Evolutionary conservation across 768 basidiomycete genomes (phyloP).

Genomic region (Naganishia onofrii): DNA sequence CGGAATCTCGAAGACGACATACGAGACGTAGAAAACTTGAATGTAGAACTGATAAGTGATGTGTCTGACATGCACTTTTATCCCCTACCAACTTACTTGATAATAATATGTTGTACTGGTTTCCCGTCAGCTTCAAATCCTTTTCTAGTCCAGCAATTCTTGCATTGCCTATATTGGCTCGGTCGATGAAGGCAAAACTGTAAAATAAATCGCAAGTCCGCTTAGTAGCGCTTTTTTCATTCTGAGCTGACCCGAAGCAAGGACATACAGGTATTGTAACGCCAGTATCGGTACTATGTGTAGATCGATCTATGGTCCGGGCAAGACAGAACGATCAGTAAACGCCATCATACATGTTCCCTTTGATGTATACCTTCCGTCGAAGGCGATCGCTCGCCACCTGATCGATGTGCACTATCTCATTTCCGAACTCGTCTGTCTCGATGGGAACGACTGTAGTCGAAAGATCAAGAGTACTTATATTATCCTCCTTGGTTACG

Average conservation of each 20-base stretch:
- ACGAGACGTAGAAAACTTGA: slow-evolving; percentile 13
- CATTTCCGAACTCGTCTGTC: slow-evolving; percentile 12
- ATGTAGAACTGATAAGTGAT: not conserved
- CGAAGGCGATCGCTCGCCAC: slow-evolving; percentile 25
- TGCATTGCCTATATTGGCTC: slow-evolving; percentile 30
- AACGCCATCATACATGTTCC: not conserved
- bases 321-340: not conserved
- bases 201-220: not conserved
- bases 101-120: slow-evolving; percentile 30
- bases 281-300: slow-evolving; percentile 28
- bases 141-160: slow-evolving; percentile 39
- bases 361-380: slow-evolving; percentile 22
- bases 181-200: slow-evolving; percentile 30
- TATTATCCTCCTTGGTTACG: not conserved
- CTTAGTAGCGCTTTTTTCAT: not conserved
- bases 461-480: not conserved
- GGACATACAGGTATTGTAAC: slow-evolving; percentile 21
- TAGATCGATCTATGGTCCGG: slow-evolving; percentile 10
- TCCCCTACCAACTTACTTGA: slow-evolving; percentile 15
- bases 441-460: not conserved
- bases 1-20: slow-evolving; percentile 25
- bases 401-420: slow-evolving; percentile 22
- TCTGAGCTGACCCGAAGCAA: not conserved
- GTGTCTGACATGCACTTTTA: not conserved
- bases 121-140: slow-evolving; percentile 38